Base-by-base conservation (phyloP, 2,329 filamentous ascomycete genomes). In the Meredithiella fracta region DNA sequence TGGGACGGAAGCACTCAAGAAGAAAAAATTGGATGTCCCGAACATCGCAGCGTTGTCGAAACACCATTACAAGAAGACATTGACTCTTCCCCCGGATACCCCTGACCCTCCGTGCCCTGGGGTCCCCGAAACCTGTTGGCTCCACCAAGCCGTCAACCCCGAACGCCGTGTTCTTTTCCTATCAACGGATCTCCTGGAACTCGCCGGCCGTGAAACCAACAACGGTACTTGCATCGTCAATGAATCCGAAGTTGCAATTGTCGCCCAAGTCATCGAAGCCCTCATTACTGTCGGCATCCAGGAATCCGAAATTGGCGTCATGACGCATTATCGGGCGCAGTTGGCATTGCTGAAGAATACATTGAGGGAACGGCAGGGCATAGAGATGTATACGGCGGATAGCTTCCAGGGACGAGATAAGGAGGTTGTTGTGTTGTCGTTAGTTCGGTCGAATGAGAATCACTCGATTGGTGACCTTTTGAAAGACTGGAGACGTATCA, bases 331-430 rank as follows among this genome's bases (percentile, higher is more conserved):
- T 68, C 86, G 92, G 58, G 90, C 86, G 4, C 92, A 98, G 67
- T 79, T 98, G 1, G 82, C 87, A 0, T 73, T 95, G 1, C 75
- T 98, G 1, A 86, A 86, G 61, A 80, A 90, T 59, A 75, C 75
- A 9, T 77, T 95, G 34, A 78, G 79, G 31, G 72, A 70, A 44
- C 68, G 74, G 62, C 57, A 73, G 0, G 77, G 78, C 1, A 81
- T 98, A 1, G 92, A 98, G 68, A 89, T 97, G 77, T 89, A 98
- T 68, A 97, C 92, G 0, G 90, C 92, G 2, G 92, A 98, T 69
- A 88, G 91, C 47, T 98, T 95, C 68, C 92, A 98, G 67, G 92
- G 92, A 5, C 80, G 92, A 8, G 92, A 98, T 69, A 98, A 98
- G 66, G 89, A 95, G 64, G 83, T 94, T 2, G 79, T 97, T 0